Conservation (phyloP, 768 basidiomycete genomes). For the Symmetrospora coprosmae region DNA sequence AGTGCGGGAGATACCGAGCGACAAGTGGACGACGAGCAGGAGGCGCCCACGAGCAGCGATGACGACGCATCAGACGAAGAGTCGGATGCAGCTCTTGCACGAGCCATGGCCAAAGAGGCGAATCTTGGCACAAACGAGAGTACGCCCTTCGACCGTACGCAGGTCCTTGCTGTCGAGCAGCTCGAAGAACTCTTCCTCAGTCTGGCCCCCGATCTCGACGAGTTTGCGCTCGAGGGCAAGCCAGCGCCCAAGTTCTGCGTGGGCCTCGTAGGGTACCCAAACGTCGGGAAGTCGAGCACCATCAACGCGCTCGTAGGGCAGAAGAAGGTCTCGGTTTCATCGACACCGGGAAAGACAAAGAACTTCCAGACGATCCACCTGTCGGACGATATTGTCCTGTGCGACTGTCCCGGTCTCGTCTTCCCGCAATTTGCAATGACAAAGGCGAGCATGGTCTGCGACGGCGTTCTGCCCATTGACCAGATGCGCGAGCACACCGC, state of each 20-base stretch:
- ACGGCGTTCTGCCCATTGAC: slow-evolving; percentile 93
- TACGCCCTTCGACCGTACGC: slow-evolving; percentile 43
- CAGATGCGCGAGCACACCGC: slow-evolving; percentile 88
- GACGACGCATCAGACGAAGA: slow-evolving; percentile 23
- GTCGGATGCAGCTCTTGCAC: too few species aligned
- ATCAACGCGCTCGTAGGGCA: slow-evolving; percentile 91
- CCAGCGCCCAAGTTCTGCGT: slow-evolving; percentile 54
- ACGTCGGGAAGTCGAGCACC: slow-evolving; percentile 95
- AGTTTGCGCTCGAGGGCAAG: slow-evolving; percentile 40
- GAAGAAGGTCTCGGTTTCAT: slow-evolving; percentile 94
- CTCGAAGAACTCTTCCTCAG: slow-evolving; percentile 67
- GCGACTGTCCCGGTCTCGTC: slow-evolving; percentile 94
- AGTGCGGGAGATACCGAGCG: slow-evolving; percentile 34
- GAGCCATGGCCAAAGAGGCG: slow-evolving; percentile 22
- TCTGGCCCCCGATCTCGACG: slow-evolving; percentile 52
- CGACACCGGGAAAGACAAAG: slow-evolving; percentile 96
- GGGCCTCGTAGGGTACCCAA: slow-evolving; percentile 93
- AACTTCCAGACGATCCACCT: slow-evolving; percentile 97
- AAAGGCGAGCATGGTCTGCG: slow-evolving; percentile 86
- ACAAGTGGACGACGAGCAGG: not conserved
- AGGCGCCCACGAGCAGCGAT: not conserved
- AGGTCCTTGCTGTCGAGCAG: slow-evolving; percentile 69
- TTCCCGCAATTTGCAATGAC: slow-evolving; percentile 98
- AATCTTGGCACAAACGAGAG: slow-evolving; percentile 18
- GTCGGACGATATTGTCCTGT: slow-evolving; percentile 70